phyloP scores from a whole-genome alignment of 495 filamentous ascomycete genomes.

The Coniosporium apollinis region DNA sequence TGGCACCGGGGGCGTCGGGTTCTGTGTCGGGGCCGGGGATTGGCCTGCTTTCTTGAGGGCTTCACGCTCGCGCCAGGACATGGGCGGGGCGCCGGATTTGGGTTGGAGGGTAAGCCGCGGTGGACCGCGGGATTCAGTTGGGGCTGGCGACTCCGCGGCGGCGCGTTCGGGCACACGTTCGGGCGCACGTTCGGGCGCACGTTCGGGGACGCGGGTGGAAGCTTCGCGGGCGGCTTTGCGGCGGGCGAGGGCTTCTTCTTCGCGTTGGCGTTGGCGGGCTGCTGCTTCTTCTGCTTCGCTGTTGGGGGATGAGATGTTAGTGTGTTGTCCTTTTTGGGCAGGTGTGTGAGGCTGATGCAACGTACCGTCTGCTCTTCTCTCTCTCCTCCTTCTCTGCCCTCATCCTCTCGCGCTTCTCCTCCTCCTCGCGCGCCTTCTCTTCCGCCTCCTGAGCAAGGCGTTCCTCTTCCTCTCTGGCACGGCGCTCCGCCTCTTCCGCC shows the following conservation, averaged over 20 bases:
- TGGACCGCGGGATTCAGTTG: constrained; percentile 35
- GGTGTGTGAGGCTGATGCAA: constrained; percentile 7
- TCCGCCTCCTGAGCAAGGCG: constrained; percentile 60
- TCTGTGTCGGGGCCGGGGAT: constrained; percentile 8
- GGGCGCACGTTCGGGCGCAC: constrained; percentile 14
- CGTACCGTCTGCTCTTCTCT: constrained; percentile 67
- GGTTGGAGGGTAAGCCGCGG: constrained; percentile 55
- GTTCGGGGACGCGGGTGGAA: constrained; percentile 20
- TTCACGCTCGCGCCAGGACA: constrained; percentile 79
- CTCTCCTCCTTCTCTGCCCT: constrained; percentile 62
- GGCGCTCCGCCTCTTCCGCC: constrained; percentile 63
- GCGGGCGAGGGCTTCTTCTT: constrained; percentile 39
- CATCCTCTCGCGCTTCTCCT: constrained; percentile 44
- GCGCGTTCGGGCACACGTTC: constrained; percentile 20
- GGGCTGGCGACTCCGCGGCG: constrained; percentile 6
- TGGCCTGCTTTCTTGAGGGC: constrained; percentile 38
- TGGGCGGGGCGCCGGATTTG: too few species aligned
- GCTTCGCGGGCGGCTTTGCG: constrained; percentile 23
- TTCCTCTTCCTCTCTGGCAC: constrained; percentile 69
- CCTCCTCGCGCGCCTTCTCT: constrained; percentile 57
- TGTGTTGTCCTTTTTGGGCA: background rate
- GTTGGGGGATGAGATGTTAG: background rate
- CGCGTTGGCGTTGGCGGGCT: constrained; percentile 45
- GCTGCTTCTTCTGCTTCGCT: constrained; percentile 38
- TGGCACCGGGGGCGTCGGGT: constrained; percentile 10